Conservation (phyloP, 2,329 filamentous ascomycete genomes). For the Paraphoma chrysanthemicola region DNA sequence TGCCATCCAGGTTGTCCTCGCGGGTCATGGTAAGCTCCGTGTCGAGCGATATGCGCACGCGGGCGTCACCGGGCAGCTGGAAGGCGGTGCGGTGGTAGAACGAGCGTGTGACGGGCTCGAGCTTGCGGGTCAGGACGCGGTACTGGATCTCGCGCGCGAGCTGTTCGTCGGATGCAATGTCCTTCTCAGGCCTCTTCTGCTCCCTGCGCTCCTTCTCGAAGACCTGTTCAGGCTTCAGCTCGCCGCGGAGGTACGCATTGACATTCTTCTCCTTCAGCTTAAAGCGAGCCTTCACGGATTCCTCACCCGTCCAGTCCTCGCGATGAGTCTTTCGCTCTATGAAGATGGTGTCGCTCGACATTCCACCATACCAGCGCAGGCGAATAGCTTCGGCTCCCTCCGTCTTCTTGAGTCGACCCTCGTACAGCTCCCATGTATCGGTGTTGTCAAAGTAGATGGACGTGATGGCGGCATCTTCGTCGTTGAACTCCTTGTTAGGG, state of each 20-base stretch:
- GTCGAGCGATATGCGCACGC: slow-evolving; percentile 95
- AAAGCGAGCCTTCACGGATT: slow-evolving; percentile 97
- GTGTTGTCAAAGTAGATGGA: slow-evolving; percentile 99
- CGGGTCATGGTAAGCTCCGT: slow-evolving; percentile 94
- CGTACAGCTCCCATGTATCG: slow-evolving; percentile 91
- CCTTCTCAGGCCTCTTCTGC: slow-evolving; percentile 89
- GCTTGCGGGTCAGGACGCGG: slow-evolving; percentile 83
- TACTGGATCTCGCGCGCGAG: slow-evolving; percentile 94
- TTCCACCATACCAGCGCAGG: slow-evolving; percentile 95
- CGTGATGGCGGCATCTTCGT: slow-evolving; percentile 89
- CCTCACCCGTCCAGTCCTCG: slow-evolving; percentile 98
- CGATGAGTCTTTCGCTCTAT: slow-evolving; percentile 97
- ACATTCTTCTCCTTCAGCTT: slow-evolving; percentile 96
- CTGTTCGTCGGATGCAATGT: slow-evolving; percentile 89
- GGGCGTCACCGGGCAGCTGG: slow-evolving; percentile 92
- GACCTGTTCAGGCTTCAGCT: slow-evolving; percentile 83
- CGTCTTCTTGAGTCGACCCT: slow-evolving; percentile 94
- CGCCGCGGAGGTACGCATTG: slow-evolving; percentile 85
- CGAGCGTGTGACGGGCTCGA: slow-evolving; percentile 88
- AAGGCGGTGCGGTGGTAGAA: slow-evolving; percentile 99
- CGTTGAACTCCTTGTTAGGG: slow-evolving; percentile 92
- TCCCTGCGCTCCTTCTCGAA: slow-evolving; percentile 97
- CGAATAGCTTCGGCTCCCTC: slow-evolving; percentile 97
- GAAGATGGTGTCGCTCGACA: slow-evolving; percentile 94
- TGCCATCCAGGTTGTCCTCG: slow-evolving; percentile 92